Conservation (phyloP, 1,284 basidiomycete species). For the Moesziomyces sp. region DNA sequence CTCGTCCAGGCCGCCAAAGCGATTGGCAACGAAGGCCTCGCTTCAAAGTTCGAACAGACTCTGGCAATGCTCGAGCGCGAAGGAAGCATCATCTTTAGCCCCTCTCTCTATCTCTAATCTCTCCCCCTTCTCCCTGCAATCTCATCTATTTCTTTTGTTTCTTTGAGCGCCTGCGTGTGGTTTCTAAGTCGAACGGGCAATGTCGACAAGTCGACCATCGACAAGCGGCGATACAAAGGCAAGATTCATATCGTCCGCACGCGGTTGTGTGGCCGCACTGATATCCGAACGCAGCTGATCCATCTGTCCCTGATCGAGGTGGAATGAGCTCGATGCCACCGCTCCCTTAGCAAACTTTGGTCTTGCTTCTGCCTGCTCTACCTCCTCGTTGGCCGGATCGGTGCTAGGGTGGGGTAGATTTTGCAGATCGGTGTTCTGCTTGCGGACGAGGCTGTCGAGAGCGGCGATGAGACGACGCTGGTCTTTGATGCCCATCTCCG, state of each 20-base stretch:
- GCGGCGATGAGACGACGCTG: constrained; percentile 12
- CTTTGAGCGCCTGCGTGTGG: neutral
- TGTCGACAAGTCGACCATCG: constrained; percentile 56
- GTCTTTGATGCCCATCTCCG: constrained; percentile 22
- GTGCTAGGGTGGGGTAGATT: neutral
- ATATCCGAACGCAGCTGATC: constrained; percentile 22
- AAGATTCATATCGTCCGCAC: constrained; percentile 34
- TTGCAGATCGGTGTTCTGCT: constrained; percentile 5
- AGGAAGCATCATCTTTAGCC: constrained; percentile 65
- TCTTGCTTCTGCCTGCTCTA: neutral
- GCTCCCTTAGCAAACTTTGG: constrained; percentile 21
- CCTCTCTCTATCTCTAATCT: constrained; percentile 41
- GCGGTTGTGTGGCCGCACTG: constrained; percentile 8
- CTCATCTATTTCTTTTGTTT: neutral
- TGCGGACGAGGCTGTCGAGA: constrained; percentile 12
- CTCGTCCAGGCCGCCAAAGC: constrained; percentile 95
- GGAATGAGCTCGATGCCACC: constrained; percentile 17
- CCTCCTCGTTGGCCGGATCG: neutral
- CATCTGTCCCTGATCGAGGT: constrained; percentile 30
- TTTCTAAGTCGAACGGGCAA: constrained; percentile 21
- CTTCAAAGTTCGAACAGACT: constrained; percentile 69
- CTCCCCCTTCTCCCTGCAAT: no score
- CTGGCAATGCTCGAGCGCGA: constrained; percentile 62
- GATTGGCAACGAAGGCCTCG: constrained; percentile 91
- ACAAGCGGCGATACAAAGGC: constrained; percentile 55